Evolutionary conservation across 345 rosid genomes (phyloP).

Genomic region (Gynandropsis gynandra): DNA sequence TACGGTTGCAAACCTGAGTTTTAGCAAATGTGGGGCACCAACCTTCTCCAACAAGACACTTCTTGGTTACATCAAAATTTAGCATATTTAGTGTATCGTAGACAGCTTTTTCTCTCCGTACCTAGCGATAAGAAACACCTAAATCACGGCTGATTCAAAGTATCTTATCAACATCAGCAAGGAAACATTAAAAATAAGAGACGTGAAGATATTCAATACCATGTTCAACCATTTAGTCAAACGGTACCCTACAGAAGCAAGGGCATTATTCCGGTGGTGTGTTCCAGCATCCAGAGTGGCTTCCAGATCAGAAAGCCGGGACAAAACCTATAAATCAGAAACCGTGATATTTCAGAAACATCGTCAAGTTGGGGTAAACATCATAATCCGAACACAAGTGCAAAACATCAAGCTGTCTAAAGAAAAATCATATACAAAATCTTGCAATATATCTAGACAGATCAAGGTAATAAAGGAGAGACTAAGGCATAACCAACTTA

Average conservation of each 20-base stretch:
- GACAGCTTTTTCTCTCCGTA: slow-evolving; percentile 82
- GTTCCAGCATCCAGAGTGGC: slow-evolving; percentile 84
- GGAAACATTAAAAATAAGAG: not conserved
- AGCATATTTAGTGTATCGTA: slow-evolving; percentile 89
- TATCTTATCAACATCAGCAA: slow-evolving; percentile 11
- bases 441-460: not conserved
- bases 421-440: not conserved
- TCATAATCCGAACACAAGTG: slow-evolving; percentile 13
- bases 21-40: slow-evolving; percentile 96
- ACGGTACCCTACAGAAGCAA: slow-evolving; percentile 59
- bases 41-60: slow-evolving; percentile 97
- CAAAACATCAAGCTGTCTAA: not conserved
- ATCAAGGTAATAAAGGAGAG: not conserved
- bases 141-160: slow-evolving; percentile 17
- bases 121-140: slow-evolving; percentile 37
- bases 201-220: slow-evolving; percentile 37
- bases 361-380: not conserved
- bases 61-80: slow-evolving; percentile 94
- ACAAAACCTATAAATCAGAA: slow-evolving; percentile 51
- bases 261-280: slow-evolving; percentile 71
- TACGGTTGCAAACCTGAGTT: slow-evolving; percentile 47
- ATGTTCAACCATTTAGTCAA: slow-evolving; percentile 67
- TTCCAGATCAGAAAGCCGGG: slow-evolving; percentile 89
- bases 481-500: slow-evolving; percentile 33
- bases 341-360: slow-evolving; percentile 10